Base-by-base conservation (phyloP, 805 yeast species). In the Saccharomycopsis capsularis region DNA sequence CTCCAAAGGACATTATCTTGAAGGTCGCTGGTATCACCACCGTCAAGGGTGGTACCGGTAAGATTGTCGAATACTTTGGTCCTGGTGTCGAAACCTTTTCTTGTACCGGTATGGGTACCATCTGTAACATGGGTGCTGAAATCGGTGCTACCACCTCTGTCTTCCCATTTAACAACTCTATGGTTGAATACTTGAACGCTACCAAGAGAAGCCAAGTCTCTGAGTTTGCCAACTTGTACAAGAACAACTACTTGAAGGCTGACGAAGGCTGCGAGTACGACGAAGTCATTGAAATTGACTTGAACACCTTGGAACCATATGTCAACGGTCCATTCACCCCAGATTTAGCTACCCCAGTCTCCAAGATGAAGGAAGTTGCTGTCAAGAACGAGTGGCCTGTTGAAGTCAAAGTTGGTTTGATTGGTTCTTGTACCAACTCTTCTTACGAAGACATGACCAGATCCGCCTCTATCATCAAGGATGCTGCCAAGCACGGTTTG, bases 81-180 rank as follows among this genome's bases (percentile, higher is more conserved):
- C 89, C 82, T 48, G 98, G 98, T 77, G 90, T 90, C 49, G 79
- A 84, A 62, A 77, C 91, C 52, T 82, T 90, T 68, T 85, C 95
- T 44, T 88, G 96, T 71, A 91, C 98, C 46, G 98, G 98, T 78
- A 90, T 90, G 98, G 98, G 95, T 67, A 90, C 98, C 61, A 90
- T 90, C 72, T 90, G 98, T 79, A 90, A 90, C 71, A 90, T 90
- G 98, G 98, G 98, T 76, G 98, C 98, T 59, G 98, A 90, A 73
- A 89, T 90, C 60, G 98, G 98, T 73, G 97, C 97, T 54, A 90
- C 98, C 55, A 90, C 98, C 50, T 90, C 97, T 42, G 87, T 86
- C 54, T 90, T 90, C 95, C 98, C 98, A 67, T 89, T 77, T 86
- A 89, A 87, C 76, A 78, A 81, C 63, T 83, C 91, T 57, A 90